Evolutionary conservation across 1,284 basidiomycete genomes (phyloP), one percentile per base, ranked within the genome.

Genomic region (Agaricales sp.): DNA sequence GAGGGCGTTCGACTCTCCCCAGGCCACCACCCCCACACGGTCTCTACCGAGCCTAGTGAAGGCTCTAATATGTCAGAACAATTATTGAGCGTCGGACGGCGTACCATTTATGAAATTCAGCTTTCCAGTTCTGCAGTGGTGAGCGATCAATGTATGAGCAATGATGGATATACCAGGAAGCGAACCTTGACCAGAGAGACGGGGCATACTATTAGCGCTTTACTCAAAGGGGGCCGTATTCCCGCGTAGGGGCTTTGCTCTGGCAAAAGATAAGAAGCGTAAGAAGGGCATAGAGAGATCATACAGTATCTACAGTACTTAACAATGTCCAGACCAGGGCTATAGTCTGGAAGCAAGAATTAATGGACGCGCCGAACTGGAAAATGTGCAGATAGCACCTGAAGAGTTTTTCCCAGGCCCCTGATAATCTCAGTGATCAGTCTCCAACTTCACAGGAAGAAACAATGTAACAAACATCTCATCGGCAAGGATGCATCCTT

Each of bases 401-500:
- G 86, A n/a, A 90, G 67, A 0, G 93, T 96, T 68, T 97, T 97
- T 14, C 93, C 93, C 50, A 96, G 77, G 44, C 93, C 92, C 92
- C 92, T 94, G 6, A 53, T 6, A 50, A 24, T 39, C 30, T 51
- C 44, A 51, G 47, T 43, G 39, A 54, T 48, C 48, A 53, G 45
- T 52, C 43, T 55, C 52, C 26, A 53, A 52, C 37, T 44, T n/a
- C 8, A 35, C 30, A 35, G n/a, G 18, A 43, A 47, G 19, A 38
- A 26, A 26, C 26, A 26, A 52, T 50, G 14, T 35, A n/a, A 26
- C 82, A 79, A 79, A 88, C 90, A 96, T 95, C 60, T 99, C 95
- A 64, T 99, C 96, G 1, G 95, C 96, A 22, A 99, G 74, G 54
- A 99, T 98, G 58, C 91, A 95, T 1, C 96, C 96, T 56, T 91